Percentiles rank a stretch among this genome's conserved stretches.
These are phyloP conservation scores for Kodamaea plutei DNA, from an alignment of 1,139 yeast species.

Conservation along the genomic window DNA sequence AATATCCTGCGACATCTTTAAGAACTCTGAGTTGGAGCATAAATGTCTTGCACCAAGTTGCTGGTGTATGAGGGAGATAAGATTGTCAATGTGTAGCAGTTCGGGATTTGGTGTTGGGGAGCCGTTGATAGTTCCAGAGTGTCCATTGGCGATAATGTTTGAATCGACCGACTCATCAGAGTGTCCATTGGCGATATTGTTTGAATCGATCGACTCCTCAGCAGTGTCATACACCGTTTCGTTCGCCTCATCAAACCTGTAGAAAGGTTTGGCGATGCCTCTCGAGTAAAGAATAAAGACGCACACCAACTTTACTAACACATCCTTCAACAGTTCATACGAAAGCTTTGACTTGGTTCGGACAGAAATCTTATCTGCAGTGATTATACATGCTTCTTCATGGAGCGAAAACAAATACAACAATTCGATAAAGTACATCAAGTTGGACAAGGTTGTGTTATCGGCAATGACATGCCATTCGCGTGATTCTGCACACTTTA, in stretches of 20 bases:
- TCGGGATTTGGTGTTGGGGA: not conserved
- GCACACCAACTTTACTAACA: conserved; percentile 42
- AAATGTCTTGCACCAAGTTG: conserved; percentile 66
- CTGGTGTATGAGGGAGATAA: conserved; percentile 61
- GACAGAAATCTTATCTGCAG: conserved; percentile 29
- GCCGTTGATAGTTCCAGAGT: not conserved
- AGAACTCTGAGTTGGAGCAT: conserved; percentile 65
- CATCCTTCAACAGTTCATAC: conserved; percentile 47
- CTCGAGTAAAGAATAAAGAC: conserved; percentile 34
- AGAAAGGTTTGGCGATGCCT: conserved; percentile 3
- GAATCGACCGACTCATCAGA: not conserved
- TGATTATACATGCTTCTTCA: conserved; percentile 47
- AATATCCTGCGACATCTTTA: conserved; percentile 55
- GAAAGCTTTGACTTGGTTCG: conserved; percentile 26
- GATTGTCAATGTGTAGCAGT: conserved; percentile 22
- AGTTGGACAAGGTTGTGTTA: not conserved
- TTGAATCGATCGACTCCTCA: not conserved
- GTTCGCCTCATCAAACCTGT: too few relatives aligned
- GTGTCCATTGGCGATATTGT: too few relatives aligned
- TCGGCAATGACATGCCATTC: conserved; percentile 20
- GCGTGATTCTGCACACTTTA: conserved; percentile 18
- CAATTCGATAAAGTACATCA: conserved; percentile 27
- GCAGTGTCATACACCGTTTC: not conserved
- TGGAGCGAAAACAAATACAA: conserved; percentile 44
- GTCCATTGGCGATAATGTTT: not conserved